Evolutionary conservation across 169 alveolate species (phyloP).

Genomic region (Toxoplasma gondii): DNA sequence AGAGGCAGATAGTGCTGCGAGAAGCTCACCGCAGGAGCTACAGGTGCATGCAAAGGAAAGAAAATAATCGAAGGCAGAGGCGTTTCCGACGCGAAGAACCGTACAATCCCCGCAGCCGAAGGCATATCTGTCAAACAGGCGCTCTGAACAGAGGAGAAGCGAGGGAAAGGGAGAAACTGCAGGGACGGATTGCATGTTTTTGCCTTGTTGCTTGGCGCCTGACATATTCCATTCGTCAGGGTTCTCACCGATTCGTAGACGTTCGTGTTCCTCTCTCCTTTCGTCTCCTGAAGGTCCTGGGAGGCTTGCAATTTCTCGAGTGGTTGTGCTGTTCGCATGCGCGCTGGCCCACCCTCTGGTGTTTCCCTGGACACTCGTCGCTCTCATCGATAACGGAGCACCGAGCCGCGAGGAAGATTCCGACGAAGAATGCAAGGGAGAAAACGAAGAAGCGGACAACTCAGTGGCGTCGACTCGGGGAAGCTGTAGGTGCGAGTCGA

Average conservation of each 20-base stretch:
- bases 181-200: neutral
- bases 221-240: neutral
- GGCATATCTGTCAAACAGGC: constrained; percentile 21
- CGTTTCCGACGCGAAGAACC: constrained; percentile 5
- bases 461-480: neutral
- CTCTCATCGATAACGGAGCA: no score
- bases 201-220: neutral
- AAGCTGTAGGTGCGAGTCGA: neutral
- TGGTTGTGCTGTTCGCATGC: neutral
- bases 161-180: neutral
- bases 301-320: neutral
- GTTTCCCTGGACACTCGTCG: no score
- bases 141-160: neutral
- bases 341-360: no score
- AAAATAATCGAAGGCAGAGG: neutral
- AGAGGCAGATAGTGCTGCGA: constrained; percentile 7
- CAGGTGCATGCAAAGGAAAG: neutral
- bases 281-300: neutral
- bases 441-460: no score
- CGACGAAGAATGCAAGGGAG: no score
- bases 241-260: neutral
- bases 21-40: constrained; percentile 18
- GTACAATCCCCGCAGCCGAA: neutral
- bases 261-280: no score
- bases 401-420: no score